phyloP scores from a whole-genome alignment of 345 rosid species.

The Gynandropsis gynandra region DNA sequence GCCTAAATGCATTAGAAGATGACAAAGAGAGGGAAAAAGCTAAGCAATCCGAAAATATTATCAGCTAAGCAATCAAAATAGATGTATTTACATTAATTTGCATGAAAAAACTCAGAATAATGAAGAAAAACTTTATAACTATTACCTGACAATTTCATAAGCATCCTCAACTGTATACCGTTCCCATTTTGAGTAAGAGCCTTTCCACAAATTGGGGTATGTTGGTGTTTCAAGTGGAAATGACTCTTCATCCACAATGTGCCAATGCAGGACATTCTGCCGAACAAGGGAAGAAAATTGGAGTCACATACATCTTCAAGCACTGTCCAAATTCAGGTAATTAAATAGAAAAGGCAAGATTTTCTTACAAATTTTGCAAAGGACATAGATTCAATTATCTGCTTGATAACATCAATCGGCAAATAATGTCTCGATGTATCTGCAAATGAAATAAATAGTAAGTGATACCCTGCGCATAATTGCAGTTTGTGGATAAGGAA shows the following conservation, averaged over 20 bases:
- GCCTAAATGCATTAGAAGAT: neutral
- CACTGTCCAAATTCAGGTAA: neutral
- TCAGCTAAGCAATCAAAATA: neutral
- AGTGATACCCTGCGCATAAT: neutral
- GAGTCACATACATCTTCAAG: neutral
- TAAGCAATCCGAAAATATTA: too few relatives aligned
- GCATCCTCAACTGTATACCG: conserved; percentile 94
- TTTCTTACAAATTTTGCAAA: conserved; percentile 85
- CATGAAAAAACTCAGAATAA: neutral
- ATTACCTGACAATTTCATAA: conserved; percentile 73
- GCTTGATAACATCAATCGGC: conserved; percentile 72
- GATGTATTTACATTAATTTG: neutral
- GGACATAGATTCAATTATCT: conserved; percentile 86
- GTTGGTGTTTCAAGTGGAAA: conserved; percentile 89
- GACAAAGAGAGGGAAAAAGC: neutral
- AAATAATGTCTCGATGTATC: conserved; percentile 90
- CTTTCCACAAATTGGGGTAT: conserved; percentile 82
- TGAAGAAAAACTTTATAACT: conserved; percentile 11
- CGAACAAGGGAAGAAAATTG: conserved; percentile 15
- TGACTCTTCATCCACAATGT: conserved; percentile 82
- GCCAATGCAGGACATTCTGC: conserved; percentile 99
- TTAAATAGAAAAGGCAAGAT: conserved; percentile 17
- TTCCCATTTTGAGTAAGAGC: conserved; percentile 84
- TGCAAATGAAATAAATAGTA: conserved; percentile 31
- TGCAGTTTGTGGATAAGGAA: neutral